These are phyloP conservation scores for Macrophomina phaseolina DNA, from an alignment of 2,329 filamentous ascomycete genomes.

Conservation along the genomic window DNA sequence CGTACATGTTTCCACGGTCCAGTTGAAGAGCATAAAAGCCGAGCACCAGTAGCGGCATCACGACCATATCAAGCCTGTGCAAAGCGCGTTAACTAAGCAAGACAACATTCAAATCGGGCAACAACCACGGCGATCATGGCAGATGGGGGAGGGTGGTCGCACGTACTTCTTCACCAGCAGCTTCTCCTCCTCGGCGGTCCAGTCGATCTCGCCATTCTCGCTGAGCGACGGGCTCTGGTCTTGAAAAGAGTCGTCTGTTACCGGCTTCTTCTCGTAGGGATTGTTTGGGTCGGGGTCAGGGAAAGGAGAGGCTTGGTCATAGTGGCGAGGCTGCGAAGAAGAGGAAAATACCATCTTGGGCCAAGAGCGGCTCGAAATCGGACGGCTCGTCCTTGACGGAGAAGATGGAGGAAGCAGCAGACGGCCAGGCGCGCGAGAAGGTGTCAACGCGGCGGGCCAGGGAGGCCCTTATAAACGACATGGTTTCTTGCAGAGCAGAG, in stretches of 20 bases:
- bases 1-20: constrained; percentile 38
- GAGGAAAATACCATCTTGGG: constrained; percentile 21
- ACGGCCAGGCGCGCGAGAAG: constrained; percentile 12
- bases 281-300: neutral
- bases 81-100: neutral
- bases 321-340: constrained; percentile 1
- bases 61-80: constrained; percentile 29
- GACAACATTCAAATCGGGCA: neutral
- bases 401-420: constrained; percentile 19
- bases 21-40: constrained; percentile 40
- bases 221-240: constrained; percentile 24
- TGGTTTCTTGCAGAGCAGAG: constrained; percentile 1
- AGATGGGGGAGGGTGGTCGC: neutral
- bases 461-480: constrained; percentile 17
- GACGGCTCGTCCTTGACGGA: constrained; percentile 14
- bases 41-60: constrained; percentile 37
- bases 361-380: constrained; percentile 15
- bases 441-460: neutral
- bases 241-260: constrained; percentile 20
- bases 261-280: constrained; percentile 12
- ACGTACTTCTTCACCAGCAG: constrained; percentile 28
- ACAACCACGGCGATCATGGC: neutral
- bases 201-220: constrained; percentile 27
- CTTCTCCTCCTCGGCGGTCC: constrained; percentile 29
- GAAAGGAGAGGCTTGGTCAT: neutral